Percentiles rank a stretch among this genome's conserved stretches.
Conservation (phyloP, 192 early-diverging fungal genomes). For the Phlyctochytrium arcticum region DNA sequence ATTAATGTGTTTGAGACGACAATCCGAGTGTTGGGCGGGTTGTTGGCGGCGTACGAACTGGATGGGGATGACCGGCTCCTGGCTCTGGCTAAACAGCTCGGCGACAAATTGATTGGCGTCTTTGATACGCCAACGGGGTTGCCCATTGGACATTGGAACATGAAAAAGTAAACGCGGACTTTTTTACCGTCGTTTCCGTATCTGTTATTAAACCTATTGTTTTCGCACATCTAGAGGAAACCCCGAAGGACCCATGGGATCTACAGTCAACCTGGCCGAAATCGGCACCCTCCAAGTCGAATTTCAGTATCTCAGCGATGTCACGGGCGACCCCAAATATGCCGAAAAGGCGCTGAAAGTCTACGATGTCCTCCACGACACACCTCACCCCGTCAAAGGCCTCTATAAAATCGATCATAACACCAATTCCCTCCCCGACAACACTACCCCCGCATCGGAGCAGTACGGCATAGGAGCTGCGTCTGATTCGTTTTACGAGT, state of each 20-base stretch:
- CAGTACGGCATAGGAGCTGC: constrained; percentile 38
- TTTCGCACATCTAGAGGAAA: neutral
- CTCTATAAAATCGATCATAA: constrained; percentile 56
- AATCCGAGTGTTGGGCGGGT: constrained; percentile 80
- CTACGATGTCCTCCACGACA: constrained; percentile 39
- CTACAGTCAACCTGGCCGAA: constrained; percentile 14
- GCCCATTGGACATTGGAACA: constrained; percentile 66
- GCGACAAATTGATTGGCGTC: constrained; percentile 63
- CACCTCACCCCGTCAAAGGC: constrained; percentile 42
- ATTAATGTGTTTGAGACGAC: constrained; percentile 88
- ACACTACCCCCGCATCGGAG: neutral
- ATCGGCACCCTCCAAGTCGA: constrained; percentile 74
- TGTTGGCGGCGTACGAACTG: constrained; percentile 77
- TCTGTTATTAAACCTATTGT: neutral
- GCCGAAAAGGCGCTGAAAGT: constrained; percentile 32
- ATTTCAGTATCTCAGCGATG: constrained; percentile 73
- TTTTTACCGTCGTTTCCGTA: neutral
- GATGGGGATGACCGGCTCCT: constrained; percentile 65
- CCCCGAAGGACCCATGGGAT: neutral
- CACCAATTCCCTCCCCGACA: neutral
- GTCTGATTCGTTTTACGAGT: constrained; percentile 48
- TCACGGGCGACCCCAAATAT: constrained; percentile 70
- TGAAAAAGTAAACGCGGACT: constrained; percentile 30
- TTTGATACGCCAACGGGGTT: constrained; percentile 65
- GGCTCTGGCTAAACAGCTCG: constrained; percentile 71